Evolutionary conservation across 2,329 filamentous ascomycete genomes (phyloP), one percentile per base, ranked within the genome.

Genomic region (Ilyonectria mors-panacis): DNA sequence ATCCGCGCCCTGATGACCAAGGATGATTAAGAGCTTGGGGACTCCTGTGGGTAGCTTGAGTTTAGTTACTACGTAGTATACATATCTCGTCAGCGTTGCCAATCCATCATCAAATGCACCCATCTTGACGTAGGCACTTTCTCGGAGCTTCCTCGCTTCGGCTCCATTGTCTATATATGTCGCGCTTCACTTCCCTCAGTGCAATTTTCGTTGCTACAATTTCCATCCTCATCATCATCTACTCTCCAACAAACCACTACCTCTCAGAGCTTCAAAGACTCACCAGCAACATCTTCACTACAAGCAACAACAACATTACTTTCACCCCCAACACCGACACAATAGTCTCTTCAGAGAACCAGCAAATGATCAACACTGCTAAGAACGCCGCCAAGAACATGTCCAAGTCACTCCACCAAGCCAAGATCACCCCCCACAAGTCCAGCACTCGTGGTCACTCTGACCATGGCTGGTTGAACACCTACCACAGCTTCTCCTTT

Each of bases 401-500:
- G 89, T 86, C 89, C 62, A 90, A 89, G 79, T 83, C 87, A 59
- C 88, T 92, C 67, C 81, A 85, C 42, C 87, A 92, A 80, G 91
- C 90, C 74, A 93, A 92, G 76, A 92, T 97, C 82, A 88, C 88
- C 42, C 91, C 92, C 59, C 93, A 94, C 70, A 89, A 88, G 65
- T 96, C 93, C 73, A 84, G 86, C 66, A 85, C 88, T 50, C 88
- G 94, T 58, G 94, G 94, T 35, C 92, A 95, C 80, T 88, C 89
- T 39, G 89, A 97, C 79, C 93, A 97, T 79, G 93, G 92, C 80
- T 97, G 94, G 94, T 88, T 97, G 9, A 92, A 95, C 82, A 92
- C 91, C 8, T 96, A 93, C 83, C 94, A 97, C 84, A 93, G 91
- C 70, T 97, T 97, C 85, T 92, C 88, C 75, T 97, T 97, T 80